Conservation (phyloP, 2,329 filamentous ascomycete species). For the Sporothrix pseudoabietina region DNA sequence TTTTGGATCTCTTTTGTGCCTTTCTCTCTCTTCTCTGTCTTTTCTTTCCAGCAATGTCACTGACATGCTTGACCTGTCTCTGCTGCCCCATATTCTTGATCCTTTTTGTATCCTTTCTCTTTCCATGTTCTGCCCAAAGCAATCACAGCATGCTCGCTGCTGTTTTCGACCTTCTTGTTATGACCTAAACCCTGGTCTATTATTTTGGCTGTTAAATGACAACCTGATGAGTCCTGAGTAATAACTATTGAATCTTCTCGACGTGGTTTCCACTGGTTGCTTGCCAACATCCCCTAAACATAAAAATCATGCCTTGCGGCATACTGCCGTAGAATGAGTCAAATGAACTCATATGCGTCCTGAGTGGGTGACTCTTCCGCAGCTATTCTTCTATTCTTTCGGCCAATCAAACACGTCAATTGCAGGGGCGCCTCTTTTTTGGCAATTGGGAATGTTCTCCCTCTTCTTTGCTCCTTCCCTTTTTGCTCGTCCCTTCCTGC, state of each 20-base stretch:
- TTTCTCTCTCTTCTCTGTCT: neutral
- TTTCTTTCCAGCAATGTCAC: neutral
- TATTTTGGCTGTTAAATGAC: neutral
- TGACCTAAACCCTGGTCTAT: neutral
- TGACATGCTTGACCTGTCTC: neutral
- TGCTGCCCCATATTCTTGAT: neutral
- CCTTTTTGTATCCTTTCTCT: neutral
- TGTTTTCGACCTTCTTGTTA: neutral
- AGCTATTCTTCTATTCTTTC: neutral
- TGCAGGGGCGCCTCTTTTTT: neutral
- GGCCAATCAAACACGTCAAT: neutral
- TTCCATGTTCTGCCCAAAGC: neutral
- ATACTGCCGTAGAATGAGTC: conserved; percentile 5
- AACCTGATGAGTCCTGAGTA: neutral
- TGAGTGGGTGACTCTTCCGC: conserved; percentile 5
- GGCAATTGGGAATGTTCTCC: neutral
- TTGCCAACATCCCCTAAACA: neutral
- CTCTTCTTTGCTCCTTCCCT: neutral
- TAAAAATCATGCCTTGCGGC: neutral
- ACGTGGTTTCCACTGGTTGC: neutral
- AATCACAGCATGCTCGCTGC: neutral
- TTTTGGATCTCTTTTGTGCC: neutral
- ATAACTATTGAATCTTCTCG: neutral
- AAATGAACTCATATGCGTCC: conserved; percentile 21
- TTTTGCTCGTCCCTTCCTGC: too few species aligned